Conservation (phyloP, 495 filamentous ascomycete species). For the Penicillium waksmanii region DNA sequence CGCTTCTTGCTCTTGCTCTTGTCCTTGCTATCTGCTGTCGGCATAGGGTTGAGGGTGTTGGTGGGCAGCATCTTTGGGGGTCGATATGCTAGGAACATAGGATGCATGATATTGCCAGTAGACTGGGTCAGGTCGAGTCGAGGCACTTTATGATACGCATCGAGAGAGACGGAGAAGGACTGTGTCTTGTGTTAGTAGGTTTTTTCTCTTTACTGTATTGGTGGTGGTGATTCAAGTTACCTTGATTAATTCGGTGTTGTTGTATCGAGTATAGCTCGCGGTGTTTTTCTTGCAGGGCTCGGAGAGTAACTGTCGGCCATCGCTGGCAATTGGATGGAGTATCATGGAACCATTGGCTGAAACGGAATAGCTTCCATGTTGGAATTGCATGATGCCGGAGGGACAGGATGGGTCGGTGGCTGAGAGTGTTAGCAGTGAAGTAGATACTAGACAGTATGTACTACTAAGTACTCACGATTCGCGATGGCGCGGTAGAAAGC, state of each 20-base stretch:
- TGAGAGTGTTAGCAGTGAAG: conserved; percentile 27
- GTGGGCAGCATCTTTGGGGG: conserved; percentile 80
- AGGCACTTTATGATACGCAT: conserved; percentile 63
- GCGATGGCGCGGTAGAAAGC: conserved; percentile 74
- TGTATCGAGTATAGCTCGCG: conserved; percentile 68
- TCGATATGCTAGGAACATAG: conserved; percentile 70
- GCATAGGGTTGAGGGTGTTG: conserved; percentile 63
- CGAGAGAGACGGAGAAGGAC: conserved; percentile 64
- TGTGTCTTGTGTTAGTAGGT: conserved; percentile 27
- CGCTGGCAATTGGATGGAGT: conserved; percentile 65
- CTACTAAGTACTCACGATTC: conserved; percentile 61
- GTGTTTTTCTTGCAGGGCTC: conserved; percentile 61
- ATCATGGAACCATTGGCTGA: conserved; percentile 61
- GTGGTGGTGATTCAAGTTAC: conserved; percentile 38
- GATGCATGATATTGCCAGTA: conserved; percentile 70
- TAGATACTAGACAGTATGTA: not conserved
- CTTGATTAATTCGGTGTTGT: conserved; percentile 67
- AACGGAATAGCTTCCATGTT: conserved; percentile 67
- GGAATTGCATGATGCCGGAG: conserved; percentile 74
- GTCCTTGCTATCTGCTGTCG: conserved; percentile 21
- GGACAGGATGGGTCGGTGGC: conserved; percentile 68
- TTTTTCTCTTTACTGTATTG: not conserved
- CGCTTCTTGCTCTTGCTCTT: conserved; percentile 28
- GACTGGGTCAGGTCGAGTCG: conserved; percentile 69
- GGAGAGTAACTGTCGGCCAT: conserved; percentile 74